Evolutionary conservation across 208 protist genomes (phyloP).

Genomic region (Sergeia podlipaevii): DNA sequence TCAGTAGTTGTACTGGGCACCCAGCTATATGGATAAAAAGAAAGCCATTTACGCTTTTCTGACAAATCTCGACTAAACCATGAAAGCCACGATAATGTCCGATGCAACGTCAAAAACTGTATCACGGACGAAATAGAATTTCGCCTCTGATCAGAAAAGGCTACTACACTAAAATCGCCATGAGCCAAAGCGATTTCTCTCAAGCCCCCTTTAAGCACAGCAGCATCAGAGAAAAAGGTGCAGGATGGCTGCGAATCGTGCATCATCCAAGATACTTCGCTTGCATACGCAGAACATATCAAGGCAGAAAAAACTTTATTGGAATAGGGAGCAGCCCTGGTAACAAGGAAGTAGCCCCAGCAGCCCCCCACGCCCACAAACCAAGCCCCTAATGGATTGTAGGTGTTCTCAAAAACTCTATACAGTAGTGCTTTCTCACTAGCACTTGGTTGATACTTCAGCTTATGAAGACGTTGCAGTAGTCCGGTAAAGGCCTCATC

Average conservation of each 20-base stretch:
- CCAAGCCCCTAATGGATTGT: slow-evolving; percentile 28
- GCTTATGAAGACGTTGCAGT: slow-evolving; percentile 13
- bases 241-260: slow-evolving; percentile 16
- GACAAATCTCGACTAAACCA: too few relatives aligned
- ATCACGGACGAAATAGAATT: too few relatives aligned
- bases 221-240: slow-evolving; percentile 33
- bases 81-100: too few relatives aligned
- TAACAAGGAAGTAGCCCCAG: slow-evolving; percentile 12
- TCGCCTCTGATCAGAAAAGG: background rate
- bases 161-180: background rate
- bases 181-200: slow-evolving; percentile 7
- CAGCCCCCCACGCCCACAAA: slow-evolving; percentile 17
- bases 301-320: slow-evolving; percentile 2
- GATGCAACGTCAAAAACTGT: too few relatives aligned
- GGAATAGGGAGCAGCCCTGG: slow-evolving; percentile 1
- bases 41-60: too few relatives aligned
- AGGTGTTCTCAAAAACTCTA: slow-evolving; percentile 22
- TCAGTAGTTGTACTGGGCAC: too few relatives aligned
- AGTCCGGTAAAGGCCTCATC: slow-evolving; percentile 25
- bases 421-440: slow-evolving; percentile 28
- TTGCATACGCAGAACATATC: slow-evolving; percentile 17
- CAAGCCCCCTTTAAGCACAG: slow-evolving; percentile 20
- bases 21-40: too few relatives aligned
- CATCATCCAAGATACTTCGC: slow-evolving; percentile 30
- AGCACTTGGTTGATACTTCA: slow-evolving; percentile 17